A percentile compares a stretch with the other conserved stretches of the same genome.
phyloP scores from a whole-genome alignment of 495 filamentous ascomycete genomes.

The Daldinia grandis region DNA sequence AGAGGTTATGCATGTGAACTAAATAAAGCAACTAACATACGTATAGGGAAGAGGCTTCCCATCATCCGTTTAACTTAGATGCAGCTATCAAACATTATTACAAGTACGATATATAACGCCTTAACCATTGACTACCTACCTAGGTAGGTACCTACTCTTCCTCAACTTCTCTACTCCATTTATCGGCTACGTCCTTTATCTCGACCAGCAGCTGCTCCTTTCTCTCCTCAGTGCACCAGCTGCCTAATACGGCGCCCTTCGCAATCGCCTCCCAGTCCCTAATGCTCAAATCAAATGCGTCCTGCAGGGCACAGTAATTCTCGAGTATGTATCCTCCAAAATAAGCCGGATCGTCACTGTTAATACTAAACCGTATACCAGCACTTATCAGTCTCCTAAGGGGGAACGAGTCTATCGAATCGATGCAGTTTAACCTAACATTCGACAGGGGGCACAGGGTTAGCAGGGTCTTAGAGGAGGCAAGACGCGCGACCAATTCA shows the following conservation, averaged over 20 bases:
- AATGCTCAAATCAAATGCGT: conserved; percentile 68
- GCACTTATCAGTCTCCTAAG: conserved; percentile 70
- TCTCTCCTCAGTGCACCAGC: conserved; percentile 62
- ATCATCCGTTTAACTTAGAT: neutral
- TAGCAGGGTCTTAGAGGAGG: conserved; percentile 63
- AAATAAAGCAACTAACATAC: too few relatives aligned
- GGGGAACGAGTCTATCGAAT: conserved; percentile 65
- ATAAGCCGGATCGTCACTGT: conserved; percentile 83
- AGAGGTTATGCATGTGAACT: too few relatives aligned
- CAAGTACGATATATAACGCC: neutral
- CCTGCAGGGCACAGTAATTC: conserved; percentile 79
- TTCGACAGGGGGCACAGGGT: conserved; percentile 81
- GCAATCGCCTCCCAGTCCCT: conserved; percentile 72
- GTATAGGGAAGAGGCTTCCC: too few relatives aligned
- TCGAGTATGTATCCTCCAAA: conserved; percentile 81
- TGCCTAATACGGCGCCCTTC: conserved; percentile 68
- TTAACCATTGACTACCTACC: neutral
- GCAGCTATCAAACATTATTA: neutral
- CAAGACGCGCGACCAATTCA: conserved; percentile 66
- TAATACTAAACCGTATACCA: conserved; percentile 73
- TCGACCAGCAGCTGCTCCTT: conserved; percentile 54
- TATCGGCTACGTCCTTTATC: conserved; percentile 43
- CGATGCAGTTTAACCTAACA: conserved; percentile 68
- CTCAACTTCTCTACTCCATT: conserved; percentile 15
- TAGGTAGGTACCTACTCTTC: too few relatives aligned